phyloP scores from a whole-genome alignment of 345 rosid species.

The Luvunga scandens region DNA sequence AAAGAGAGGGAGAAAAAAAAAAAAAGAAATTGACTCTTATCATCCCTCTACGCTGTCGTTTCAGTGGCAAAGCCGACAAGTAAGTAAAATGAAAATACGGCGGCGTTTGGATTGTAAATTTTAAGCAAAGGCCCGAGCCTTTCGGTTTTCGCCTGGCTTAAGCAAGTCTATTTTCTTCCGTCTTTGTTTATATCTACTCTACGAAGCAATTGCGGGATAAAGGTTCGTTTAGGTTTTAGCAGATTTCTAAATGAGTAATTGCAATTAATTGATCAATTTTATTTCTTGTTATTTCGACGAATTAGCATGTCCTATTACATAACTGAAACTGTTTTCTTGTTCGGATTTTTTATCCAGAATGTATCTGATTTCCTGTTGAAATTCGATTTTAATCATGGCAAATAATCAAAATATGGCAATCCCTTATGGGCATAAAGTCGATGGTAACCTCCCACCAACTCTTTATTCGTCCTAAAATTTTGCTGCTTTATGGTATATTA shows the following conservation, averaged over 20 bases:
- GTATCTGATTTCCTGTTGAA: neutral
- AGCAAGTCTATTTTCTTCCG: too few species aligned
- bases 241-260: neutral
- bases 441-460: neutral
- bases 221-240: neutral
- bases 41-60: too few species aligned
- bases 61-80: too few species aligned
- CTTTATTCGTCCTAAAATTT: neutral
- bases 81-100: too few species aligned
- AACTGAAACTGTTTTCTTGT: neutral
- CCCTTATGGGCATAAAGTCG: neutral
- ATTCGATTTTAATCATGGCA: neutral
- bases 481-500: neutral
- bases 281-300: neutral
- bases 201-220: neutral
- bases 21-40: too few species aligned
- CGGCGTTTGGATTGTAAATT: too few species aligned
- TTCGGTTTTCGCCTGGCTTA: too few species aligned
- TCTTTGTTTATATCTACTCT: too few species aligned
- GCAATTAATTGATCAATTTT: neutral
- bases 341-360: neutral
- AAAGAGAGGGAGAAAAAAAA: too few species aligned
- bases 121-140: too few species aligned
- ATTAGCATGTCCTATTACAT: neutral
- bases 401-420: neutral